These are phyloP conservation scores for Diaporthe sp. DNA, from an alignment of 2,329 filamentous ascomycete genomes.

Conservation along the genomic window DNA sequence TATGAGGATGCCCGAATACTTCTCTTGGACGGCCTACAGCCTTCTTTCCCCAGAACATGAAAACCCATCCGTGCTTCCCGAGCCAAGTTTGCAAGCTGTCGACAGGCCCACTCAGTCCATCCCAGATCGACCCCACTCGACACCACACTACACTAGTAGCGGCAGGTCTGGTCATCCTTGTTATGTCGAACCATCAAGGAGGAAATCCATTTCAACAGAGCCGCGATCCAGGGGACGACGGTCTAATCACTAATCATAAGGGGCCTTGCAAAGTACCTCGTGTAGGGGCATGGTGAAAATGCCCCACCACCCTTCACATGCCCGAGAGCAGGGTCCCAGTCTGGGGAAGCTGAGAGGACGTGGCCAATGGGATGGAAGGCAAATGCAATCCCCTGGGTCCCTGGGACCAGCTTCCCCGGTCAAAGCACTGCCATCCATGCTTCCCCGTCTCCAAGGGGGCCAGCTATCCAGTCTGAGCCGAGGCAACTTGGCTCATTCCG, in stretches of 20 bases:
- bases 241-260: too few species aligned
- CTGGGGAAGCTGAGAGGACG: conserved; percentile 31
- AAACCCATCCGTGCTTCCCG: neutral
- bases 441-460: conserved; percentile 12
- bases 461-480: conserved; percentile 26
- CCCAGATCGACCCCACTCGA: neutral
- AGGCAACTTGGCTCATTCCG: conserved; percentile 32
- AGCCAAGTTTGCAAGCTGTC: neutral
- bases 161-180: neutral
- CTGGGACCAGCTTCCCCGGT: conserved; percentile 23
- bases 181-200: neutral
- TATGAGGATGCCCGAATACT: neutral
- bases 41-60: neutral
- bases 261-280: neutral
- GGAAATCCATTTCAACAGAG: neutral
- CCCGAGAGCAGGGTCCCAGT: conserved; percentile 17
- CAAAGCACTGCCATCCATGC: neutral
- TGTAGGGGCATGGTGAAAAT: neutral
- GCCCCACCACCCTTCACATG: conserved; percentile 34
- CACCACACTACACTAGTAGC: neutral
- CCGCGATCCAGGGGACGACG: neutral
- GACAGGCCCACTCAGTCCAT: neutral
- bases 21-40: neutral
- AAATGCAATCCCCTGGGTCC: conserved; percentile 25
- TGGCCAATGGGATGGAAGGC: conserved; percentile 10